Evolutionary conservation across 2,329 filamentous ascomycete genomes (phyloP).

Genomic region (Lachnellula cervina): DNA sequence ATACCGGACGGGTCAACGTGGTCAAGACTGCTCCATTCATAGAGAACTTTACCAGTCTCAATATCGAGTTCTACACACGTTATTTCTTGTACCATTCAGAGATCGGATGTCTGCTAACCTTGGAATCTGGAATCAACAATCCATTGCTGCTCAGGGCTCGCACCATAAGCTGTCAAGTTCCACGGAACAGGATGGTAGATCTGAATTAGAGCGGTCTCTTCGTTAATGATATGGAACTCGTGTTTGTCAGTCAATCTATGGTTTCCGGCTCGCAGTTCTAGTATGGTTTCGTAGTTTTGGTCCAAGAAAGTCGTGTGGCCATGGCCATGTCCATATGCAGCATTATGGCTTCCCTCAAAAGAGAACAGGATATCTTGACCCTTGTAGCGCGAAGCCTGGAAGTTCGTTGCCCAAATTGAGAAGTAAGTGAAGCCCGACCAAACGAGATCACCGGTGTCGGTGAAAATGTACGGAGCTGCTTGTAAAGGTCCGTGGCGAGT

Average conservation of each 20-base stretch:
- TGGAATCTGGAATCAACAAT: slow-evolving; percentile 51
- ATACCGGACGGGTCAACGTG: slow-evolving; percentile 42
- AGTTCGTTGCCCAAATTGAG: slow-evolving; percentile 47
- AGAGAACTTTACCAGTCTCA: slow-evolving; percentile 49
- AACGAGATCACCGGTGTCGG: slow-evolving; percentile 49
- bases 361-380: slow-evolving; percentile 48
- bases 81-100: not conserved
- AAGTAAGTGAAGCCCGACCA: slow-evolving; percentile 53
- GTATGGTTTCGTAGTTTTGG: slow-evolving; percentile 49
- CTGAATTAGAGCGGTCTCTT: slow-evolving; percentile 48
- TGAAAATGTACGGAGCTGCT: slow-evolving; percentile 51
- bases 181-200: slow-evolving; percentile 47
- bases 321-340: slow-evolving; percentile 48
- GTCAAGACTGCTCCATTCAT: slow-evolving; percentile 55
- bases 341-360: slow-evolving; percentile 50
- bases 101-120: slow-evolving; percentile 35
- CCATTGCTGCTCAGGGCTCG: slow-evolving; percentile 46
- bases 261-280: slow-evolving; percentile 46
- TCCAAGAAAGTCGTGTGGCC: slow-evolving; percentile 50
- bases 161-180: slow-evolving; percentile 43
- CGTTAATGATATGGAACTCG: slow-evolving; percentile 50
- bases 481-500: slow-evolving; percentile 45
- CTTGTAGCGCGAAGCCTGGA: slow-evolving; percentile 46
- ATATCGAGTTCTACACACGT: slow-evolving; percentile 21
- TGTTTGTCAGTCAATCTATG: slow-evolving; percentile 48